These are phyloP conservation scores for Verticillium nubilum DNA, from an alignment of 2,329 filamentous ascomycete species.

Conservation along the genomic window DNA sequence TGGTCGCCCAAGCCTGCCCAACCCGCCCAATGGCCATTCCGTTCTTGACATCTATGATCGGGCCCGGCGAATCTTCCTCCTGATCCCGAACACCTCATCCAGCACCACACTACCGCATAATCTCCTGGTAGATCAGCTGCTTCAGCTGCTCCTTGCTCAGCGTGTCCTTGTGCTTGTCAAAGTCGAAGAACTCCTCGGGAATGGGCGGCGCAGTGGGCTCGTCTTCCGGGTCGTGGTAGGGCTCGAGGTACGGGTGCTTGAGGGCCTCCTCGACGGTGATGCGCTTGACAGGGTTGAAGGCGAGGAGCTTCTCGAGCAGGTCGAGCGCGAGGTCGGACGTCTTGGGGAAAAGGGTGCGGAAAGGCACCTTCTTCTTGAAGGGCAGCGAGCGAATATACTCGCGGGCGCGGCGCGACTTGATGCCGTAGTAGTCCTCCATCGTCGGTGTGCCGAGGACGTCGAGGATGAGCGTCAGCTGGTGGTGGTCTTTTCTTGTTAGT, in stretches of 20 bases:
- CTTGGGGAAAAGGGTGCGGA: slow-evolving; percentile 96
- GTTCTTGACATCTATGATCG: slow-evolving; percentile 48
- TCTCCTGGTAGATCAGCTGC: slow-evolving; percentile 95
- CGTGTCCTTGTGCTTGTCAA: slow-evolving; percentile 99
- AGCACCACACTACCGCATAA: slow-evolving; percentile 55
- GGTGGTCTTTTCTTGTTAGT: slow-evolving; percentile 63
- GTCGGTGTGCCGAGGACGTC: slow-evolving; percentile 97
- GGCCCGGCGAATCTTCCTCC: no score
- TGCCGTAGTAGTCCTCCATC: slow-evolving; percentile 99
- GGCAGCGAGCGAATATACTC: slow-evolving; percentile 98
- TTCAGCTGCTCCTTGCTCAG: slow-evolving; percentile 98
- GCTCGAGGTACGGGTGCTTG: slow-evolving; percentile 96
- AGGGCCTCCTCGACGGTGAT: slow-evolving; percentile 97
- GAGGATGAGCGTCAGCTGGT: slow-evolving; percentile 93
- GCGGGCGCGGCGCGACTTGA: slow-evolving; percentile 93
- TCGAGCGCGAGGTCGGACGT: slow-evolving; percentile 97
- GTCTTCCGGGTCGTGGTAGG: slow-evolving; percentile 97
- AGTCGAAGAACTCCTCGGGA: slow-evolving; percentile 98
- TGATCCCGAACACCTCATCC: slow-evolving; percentile 10
- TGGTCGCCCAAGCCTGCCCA: slow-evolving; percentile 55
- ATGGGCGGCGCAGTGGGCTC: slow-evolving; percentile 96
- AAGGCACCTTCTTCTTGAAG: slow-evolving; percentile 99
- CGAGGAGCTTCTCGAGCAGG: slow-evolving; percentile 88
- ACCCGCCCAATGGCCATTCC: slow-evolving; percentile 50
- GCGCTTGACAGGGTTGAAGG: slow-evolving; percentile 97